A percentile compares a stretch with the other conserved stretches of the same genome.
These are phyloP conservation scores for Omphalotus guepiniiformis DNA, from an alignment of 768 basidiomycete species.

Conservation along the genomic window DNA sequence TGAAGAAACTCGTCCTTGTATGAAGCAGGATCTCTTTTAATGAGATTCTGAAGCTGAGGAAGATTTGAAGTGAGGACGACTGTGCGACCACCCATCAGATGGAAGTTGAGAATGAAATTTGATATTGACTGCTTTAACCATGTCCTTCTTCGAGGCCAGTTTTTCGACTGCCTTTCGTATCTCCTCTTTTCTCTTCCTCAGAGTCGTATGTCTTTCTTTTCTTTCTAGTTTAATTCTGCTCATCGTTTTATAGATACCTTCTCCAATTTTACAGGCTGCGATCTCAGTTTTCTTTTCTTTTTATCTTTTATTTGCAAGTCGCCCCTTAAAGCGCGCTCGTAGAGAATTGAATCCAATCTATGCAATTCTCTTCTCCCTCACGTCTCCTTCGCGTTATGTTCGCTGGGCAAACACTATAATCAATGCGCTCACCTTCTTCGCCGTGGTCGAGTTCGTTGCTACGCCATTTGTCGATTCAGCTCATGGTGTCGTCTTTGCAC, in stretches of 20 bases:
- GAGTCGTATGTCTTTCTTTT: conserved; percentile 31
- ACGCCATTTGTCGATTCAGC: conserved; percentile 56
- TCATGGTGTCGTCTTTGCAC: conserved; percentile 53
- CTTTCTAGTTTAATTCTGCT: not conserved
- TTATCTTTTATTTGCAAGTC: conserved; percentile 16
- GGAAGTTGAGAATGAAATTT: no score
- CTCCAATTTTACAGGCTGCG: conserved; percentile 27
- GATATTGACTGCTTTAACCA: no score
- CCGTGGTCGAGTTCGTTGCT: conserved; percentile 41
- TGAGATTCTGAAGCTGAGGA: conserved; percentile 93
- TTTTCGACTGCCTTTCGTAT: conserved; percentile 32
- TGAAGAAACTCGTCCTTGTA: conserved; percentile 96
- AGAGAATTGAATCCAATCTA: conserved; percentile 11
- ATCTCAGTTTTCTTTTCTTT: conserved; percentile 23
- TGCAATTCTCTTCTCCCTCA: conserved; percentile 28
- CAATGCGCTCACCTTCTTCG: conserved; percentile 11
- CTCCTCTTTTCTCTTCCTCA: conserved; percentile 43
- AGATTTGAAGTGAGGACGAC: conserved; percentile 83
- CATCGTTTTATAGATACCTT: conserved; percentile 32
- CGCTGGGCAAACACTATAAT: conserved; percentile 13
- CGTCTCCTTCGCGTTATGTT: conserved; percentile 18
- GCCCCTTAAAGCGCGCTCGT: conserved; percentile 2
- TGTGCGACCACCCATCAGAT: conserved; percentile 53
- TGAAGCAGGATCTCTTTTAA: conserved; percentile 85
- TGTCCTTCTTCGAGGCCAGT: no score